Evolutionary conservation across 139 green algal genomes (phyloP), one percentile per base, ranked within the genome.

Genomic region (Limnomonas spitsbergensis): DNA sequence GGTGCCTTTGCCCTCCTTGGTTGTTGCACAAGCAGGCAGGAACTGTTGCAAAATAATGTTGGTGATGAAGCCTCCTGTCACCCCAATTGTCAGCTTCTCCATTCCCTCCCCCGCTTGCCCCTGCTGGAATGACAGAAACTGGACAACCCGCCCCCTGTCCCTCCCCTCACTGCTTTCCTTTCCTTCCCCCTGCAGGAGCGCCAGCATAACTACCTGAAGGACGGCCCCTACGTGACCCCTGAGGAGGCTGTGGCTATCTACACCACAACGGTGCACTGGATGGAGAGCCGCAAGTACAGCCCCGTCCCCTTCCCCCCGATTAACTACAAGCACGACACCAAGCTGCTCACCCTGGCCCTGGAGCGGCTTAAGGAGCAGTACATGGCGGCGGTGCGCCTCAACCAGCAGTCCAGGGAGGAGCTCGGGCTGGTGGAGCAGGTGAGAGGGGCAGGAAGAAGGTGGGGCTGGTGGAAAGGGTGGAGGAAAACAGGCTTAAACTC

Each of bases 261-360:
- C 91, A 98, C 95, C 42, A 99, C 95, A 35, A 97, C 94, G 0
- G 96, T 99, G 85, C 96, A 99, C 89, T 99, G 96, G 96, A 92
- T 99, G 72, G 96, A 99, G 89, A 94, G 85, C 35, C 91, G 96
- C 81, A 98, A 97, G 89, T 99, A 98, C 88, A 89, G 84, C 42
- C 94, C 93, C 79, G 98, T 99, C 86, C 96, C 95, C 56, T 99
- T 99, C 89, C 96, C 96, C 9, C 96, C 96, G 31, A 92, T 99
- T 20, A 97, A 94, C 67, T 99, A 99, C 92, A 99, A 99, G 91
- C 95, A 99, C 80, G 96, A 99, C 91, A 98, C 95, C 79, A 99
- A 99, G 94, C 91, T 99, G 82, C 90, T 99, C 68, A 99, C 99
- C 83, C 90, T 99, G 80, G 94, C 94, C 35, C 88, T 98, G 80